phyloP scores from a whole-genome alignment of 2,329 filamentous ascomycete species.

The Tolypocladium pustulatum region DNA sequence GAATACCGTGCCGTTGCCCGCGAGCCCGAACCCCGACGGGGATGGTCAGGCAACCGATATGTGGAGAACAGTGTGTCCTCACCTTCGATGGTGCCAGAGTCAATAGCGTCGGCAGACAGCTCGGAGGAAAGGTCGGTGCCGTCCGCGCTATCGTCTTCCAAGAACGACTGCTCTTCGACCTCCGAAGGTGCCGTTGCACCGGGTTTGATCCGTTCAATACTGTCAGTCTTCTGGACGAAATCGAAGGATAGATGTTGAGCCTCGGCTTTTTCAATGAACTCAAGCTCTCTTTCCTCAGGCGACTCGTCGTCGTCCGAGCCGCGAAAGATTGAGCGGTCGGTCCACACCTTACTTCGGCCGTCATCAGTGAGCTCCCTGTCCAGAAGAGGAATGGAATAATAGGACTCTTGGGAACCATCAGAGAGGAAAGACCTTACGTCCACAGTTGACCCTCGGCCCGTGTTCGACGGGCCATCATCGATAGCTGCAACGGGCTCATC shows the following conservation, averaged over 20 bases:
- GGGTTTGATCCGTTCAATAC: conserved; percentile 32
- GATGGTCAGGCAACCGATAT: conserved; percentile 20
- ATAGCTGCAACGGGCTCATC: conserved; percentile 25
- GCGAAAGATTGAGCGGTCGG: conserved; percentile 42
- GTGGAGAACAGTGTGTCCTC: conserved; percentile 13
- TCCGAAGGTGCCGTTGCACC: conserved; percentile 20
- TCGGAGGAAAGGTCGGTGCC: conserved; percentile 54
- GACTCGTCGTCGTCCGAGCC: conserved; percentile 31
- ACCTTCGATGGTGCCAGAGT: conserved; percentile 30
- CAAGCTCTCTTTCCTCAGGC: conserved; percentile 7
- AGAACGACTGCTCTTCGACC: conserved; percentile 30
- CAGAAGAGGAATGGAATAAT: conserved; percentile 66
- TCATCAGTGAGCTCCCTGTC: conserved; percentile 54
- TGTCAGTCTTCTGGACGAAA: conserved; percentile 42
- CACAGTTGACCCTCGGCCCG: conserved; percentile 16
- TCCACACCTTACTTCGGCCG: conserved; percentile 38
- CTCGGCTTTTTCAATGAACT: conserved; percentile 11
- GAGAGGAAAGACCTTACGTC: conserved; percentile 39
- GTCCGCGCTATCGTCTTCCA: conserved; percentile 39
- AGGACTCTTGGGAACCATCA: conserved; percentile 60
- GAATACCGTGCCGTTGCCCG: conserved; percentile 15
- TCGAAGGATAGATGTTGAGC: conserved; percentile 37
- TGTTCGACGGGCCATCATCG: conserved; percentile 6
- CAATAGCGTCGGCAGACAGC: conserved; percentile 40
- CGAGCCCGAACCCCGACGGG: conserved; percentile 13